Evolutionary conservation across 441 rosid genomes (phyloP), one percentile per base, ranked within the genome.

Genomic region (Omphalea diandra): DNA sequence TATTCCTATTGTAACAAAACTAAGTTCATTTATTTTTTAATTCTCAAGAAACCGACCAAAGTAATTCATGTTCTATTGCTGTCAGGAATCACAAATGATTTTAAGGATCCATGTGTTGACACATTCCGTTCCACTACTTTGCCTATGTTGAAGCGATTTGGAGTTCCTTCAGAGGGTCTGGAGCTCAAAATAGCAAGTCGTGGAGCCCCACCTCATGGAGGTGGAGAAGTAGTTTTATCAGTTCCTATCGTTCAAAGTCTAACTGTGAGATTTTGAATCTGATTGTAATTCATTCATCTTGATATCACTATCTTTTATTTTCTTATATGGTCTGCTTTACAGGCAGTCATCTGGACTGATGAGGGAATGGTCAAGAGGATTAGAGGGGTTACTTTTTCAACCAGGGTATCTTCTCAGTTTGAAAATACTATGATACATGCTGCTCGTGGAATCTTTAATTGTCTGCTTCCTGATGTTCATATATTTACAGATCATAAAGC

Each of bases 301-400:
- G 18, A 43, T 35, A 72, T 18, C 73, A 35, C 12, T 41, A n/a
- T 17, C 17, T 32, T 26, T 3, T 24, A 27, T 27, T 29, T 68
- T 65, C 68, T 75, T 43, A 65, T 50, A 22, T 44, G 32, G 71
- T 67, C 7, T 31, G 43, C 31, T 77, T 38, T 73, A 67, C 85
- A 92, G 99, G 88, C 92, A 8, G 85, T 88, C 49, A 67, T 73
- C 31, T 92, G 97, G 98, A 72, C 77, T 6, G 90, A 94, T 43
- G 94, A 89, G 80, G 98, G 98, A 69, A 88, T 89, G 97, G 91
- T 90, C 41, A 92, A 86, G 82, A 90, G 84, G 84, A 92, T 94
- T 72, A 89, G 99, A 80, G 98, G 98, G 65, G 64, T 63, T 29
- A 84, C 96, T 69, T 94, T 86, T 81, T 92, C 98, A 26, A 65